phyloP scores from a whole-genome alignment of 2,329 filamentous ascomycete species.

The Pseudocercospora cruenta region DNA sequence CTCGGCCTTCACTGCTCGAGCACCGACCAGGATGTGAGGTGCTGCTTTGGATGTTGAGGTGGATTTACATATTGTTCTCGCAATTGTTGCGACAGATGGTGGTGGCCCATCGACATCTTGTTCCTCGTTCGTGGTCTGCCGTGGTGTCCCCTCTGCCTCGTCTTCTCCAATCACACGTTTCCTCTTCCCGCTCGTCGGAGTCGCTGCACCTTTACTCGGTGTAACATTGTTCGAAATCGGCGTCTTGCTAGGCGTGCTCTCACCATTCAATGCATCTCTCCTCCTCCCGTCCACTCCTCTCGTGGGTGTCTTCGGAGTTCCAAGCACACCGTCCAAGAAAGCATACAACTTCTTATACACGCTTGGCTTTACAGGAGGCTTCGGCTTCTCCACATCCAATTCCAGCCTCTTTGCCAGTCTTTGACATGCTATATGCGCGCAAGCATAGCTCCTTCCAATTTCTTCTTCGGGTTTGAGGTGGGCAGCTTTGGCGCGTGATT shows the following conservation, averaged over 20 bases:
- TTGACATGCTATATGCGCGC: slow-evolving; percentile 87
- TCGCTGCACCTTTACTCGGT: background rate
- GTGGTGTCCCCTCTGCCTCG: slow-evolving; percentile 1
- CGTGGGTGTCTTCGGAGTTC: slow-evolving; percentile 42
- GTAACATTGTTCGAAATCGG: background rate
- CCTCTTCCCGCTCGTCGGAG: background rate
- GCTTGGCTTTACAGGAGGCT: slow-evolving; percentile 76
- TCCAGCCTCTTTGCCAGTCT: slow-evolving; percentile 77
- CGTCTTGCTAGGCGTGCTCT: background rate
- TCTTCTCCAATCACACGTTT: slow-evolving; percentile 10
- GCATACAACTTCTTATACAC: slow-evolving; percentile 83
- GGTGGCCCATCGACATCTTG: slow-evolving; percentile 12
- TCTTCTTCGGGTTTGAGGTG: slow-evolving; percentile 85
- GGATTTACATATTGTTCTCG: slow-evolving; percentile 57
- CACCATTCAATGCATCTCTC: slow-evolving; percentile 12
- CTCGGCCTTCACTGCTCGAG: slow-evolving; percentile 22
- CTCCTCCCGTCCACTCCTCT: slow-evolving; percentile 4
- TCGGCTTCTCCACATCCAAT: slow-evolving; percentile 74
- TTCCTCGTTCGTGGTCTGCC: background rate
- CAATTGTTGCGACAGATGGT: slow-evolving; percentile 35
- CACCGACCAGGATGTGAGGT: slow-evolving; percentile 30
- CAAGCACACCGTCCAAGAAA: slow-evolving; percentile 75
- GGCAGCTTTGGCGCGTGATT: slow-evolving; percentile 76
- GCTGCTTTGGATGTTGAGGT: slow-evolving; percentile 23
- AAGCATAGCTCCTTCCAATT: slow-evolving; percentile 80